Evolutionary conservation across 202 grass and related monocot genomes (phyloP).

Genomic region (Bolboschoenoplectus hybrid): DNA sequence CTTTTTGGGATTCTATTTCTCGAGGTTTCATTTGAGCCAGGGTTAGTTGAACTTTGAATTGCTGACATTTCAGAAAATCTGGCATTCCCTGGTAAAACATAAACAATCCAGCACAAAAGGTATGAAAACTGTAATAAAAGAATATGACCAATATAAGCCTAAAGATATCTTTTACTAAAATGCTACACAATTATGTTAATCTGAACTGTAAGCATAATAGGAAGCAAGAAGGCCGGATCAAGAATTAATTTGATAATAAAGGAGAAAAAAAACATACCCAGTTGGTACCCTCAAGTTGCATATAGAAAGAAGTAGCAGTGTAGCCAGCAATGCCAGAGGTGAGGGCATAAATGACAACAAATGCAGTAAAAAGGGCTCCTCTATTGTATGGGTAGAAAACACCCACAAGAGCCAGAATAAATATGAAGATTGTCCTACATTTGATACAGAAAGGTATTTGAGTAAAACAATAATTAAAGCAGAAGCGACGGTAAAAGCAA

Average conservation of each 20-base stretch:
- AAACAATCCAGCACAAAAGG: conserved; percentile 1
- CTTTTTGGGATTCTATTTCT: neutral
- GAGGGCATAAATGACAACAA: conserved; percentile 97
- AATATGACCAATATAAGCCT: neutral
- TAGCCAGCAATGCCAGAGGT: conserved; percentile 98
- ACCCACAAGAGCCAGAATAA: conserved; percentile 88
- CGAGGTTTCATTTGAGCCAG: neutral
- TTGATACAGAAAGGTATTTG: conserved; percentile 25
- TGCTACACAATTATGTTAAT: neutral
- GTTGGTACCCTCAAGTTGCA: conserved; percentile 88
- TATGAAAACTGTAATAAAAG: neutral
- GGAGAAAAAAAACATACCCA: conserved; percentile 60
- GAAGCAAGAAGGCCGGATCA: neutral
- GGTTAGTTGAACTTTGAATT: neutral
- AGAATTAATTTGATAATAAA: conserved; percentile 1
- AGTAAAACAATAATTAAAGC: conserved; percentile 41
- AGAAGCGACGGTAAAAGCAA: conserved; percentile 11
- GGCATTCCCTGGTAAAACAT: neutral
- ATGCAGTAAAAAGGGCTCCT: conserved; percentile 91
- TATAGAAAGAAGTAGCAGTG: conserved; percentile 89
- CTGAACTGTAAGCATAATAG: neutral
- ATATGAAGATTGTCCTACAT: conserved; percentile 93
- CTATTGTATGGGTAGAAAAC: conserved; percentile 99
- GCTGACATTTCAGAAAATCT: neutral
- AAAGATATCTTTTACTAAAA: neutral